phyloP scores from a whole-genome alignment of 2,329 filamentous ascomycete species.

The Zasmidium angulare region DNA sequence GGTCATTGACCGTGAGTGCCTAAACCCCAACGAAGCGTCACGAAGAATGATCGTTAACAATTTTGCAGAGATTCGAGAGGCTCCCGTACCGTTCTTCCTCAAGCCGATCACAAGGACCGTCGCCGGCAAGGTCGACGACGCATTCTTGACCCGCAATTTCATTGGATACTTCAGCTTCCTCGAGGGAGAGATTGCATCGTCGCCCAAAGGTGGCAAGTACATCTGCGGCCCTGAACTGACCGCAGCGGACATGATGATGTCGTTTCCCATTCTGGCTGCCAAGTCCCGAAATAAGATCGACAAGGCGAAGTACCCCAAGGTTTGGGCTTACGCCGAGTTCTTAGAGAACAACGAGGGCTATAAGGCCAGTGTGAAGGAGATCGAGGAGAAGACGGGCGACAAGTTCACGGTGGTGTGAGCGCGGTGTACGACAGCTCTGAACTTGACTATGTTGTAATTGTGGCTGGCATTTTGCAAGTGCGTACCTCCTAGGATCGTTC shows the following conservation, averaged over 20 bases:
- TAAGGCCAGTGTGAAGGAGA: slow-evolving; percentile 50
- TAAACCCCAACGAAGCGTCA: not conserved
- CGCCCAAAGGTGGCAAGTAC: slow-evolving; percentile 50
- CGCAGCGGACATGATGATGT: slow-evolving; percentile 54
- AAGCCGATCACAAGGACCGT: slow-evolving; percentile 62
- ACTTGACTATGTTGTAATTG: not conserved
- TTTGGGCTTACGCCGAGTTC: slow-evolving; percentile 47
- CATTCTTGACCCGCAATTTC: slow-evolving; percentile 50
- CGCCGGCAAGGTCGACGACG: slow-evolving; percentile 46
- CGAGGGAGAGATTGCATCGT: slow-evolving; percentile 49
- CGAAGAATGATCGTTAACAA: no score
- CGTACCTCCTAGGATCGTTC: not conserved
- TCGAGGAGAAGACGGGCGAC: slow-evolving; percentile 44
- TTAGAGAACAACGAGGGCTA: slow-evolving; percentile 48
- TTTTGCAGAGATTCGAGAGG: slow-evolving; percentile 39
- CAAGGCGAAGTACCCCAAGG: slow-evolving; percentile 46
- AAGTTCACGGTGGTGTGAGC: slow-evolving; percentile 13
- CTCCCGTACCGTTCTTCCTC: slow-evolving; percentile 67
- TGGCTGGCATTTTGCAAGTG: not conserved
- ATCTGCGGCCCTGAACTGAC: slow-evolving; percentile 52
- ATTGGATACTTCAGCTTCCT: slow-evolving; percentile 52
- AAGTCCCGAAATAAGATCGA: slow-evolving; percentile 38
- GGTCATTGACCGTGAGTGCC: slow-evolving; percentile 56
- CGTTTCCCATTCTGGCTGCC: slow-evolving; percentile 52
- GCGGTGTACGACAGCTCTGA: not conserved